Evolutionary conservation across 179 eudicot genomes (phyloP), one percentile per base, ranked within the genome.

Genomic region (Actinidia chinensis): DNA sequence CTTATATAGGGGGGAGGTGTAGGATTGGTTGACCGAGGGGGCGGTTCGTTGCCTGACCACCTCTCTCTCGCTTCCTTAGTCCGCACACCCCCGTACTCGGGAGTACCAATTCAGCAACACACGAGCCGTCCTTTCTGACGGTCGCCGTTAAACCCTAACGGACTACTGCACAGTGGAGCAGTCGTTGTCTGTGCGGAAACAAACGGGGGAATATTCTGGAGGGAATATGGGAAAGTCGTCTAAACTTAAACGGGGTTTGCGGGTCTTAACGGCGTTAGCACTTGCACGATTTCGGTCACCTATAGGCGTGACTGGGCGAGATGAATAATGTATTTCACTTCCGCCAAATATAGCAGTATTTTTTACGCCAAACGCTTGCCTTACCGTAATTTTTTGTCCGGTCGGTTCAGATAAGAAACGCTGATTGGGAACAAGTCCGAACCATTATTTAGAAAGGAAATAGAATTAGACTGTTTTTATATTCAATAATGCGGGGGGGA

Each of bases 231-330:
- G 20, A 67, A n/a, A 42, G 23, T 8, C 13, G 33, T 46, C 17
- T 4, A 46, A 22, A 46, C n/a, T n/a, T n/a, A n/a, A n/a, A n/a
- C n/a, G n/a, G 18, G 40, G 4, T 20, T 4, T 18, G 17, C 28
- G 73, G 48, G 74, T 50, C 1, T 7, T 71, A 51, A 71, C 74
- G 60, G 74, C 59, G 74, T 71, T 71, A 76, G 73, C n/a, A n/a
- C n/a, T n/a, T n/a, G n/a, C n/a, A n/a, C n/a, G n/a, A n/a, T n/a
- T n/a, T n/a, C n/a, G n/a, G n/a, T n/a, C n/a, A n/a, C n/a, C n/a
- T n/a, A n/a, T n/a, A n/a, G n/a, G n/a, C n/a, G n/a, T n/a, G n/a
- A n/a, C n/a, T n/a, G n/a, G n/a, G n/a, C n/a, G n/a, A n/a, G n/a
- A n/a, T n/a, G n/a, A n/a, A n/a, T n/a, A n/a, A n/a, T n/a, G n/a